These are phyloP conservation scores for Geoglossum glabrum DNA, from an alignment of 495 filamentous ascomycete genomes.

Conservation along the genomic window DNA sequence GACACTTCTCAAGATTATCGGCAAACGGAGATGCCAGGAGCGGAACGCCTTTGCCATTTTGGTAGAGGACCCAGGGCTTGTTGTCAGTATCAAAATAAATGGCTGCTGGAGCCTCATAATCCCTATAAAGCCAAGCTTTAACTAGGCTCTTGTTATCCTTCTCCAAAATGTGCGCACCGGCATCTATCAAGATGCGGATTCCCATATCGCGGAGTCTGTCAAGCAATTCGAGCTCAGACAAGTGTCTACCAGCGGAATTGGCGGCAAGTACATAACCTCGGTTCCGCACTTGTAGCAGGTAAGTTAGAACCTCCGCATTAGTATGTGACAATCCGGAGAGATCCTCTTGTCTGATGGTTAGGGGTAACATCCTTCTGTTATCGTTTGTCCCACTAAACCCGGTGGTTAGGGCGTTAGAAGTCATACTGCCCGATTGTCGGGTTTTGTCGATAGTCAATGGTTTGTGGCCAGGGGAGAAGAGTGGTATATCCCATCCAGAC, in stretches of 20 bases:
- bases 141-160: slow-evolving; percentile 24
- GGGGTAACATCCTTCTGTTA: slow-evolving; percentile 24
- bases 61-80: slow-evolving; percentile 25
- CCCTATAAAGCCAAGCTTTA: slow-evolving; percentile 24
- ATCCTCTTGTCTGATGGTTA: slow-evolving; percentile 31
- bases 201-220: slow-evolving; percentile 9
- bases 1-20: slow-evolving; percentile 36
- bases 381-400: slow-evolving; percentile 38
- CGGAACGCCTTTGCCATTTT: slow-evolving; percentile 25
- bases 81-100: slow-evolving; percentile 30
- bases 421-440: background rate
- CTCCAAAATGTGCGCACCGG: slow-evolving; percentile 29
- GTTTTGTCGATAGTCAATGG: background rate
- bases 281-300: slow-evolving; percentile 26
- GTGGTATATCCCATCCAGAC: slow-evolving; percentile 31
- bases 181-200: slow-evolving; percentile 29
- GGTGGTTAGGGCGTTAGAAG: slow-evolving; percentile 16
- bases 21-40: slow-evolving; percentile 40
- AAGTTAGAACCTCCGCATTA: slow-evolving; percentile 32
- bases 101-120: slow-evolving; percentile 17
- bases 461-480: slow-evolving; percentile 9
- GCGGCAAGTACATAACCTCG: slow-evolving; percentile 21
- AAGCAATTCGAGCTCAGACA: slow-evolving; percentile 22
- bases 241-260: slow-evolving; percentile 10
- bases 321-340: slow-evolving; percentile 26